These are phyloP conservation scores for Hemileccinum rubropunctum DNA, from an alignment of 768 basidiomycete genomes.

Conservation along the genomic window DNA sequence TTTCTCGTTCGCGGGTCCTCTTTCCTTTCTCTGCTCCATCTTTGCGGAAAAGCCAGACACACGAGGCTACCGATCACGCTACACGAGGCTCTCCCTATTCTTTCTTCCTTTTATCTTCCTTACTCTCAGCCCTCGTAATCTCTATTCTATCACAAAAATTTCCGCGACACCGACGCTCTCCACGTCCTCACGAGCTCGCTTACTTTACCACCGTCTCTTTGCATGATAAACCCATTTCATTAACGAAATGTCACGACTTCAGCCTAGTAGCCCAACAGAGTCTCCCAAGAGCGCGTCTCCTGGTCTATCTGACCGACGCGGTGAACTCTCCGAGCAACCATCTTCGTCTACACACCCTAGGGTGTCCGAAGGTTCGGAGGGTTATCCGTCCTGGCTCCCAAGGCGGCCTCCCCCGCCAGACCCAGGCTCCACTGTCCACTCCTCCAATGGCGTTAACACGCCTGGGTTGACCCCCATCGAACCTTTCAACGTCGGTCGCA, in stretches of 20 bases:
- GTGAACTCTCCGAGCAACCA: constrained; percentile 32
- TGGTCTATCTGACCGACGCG: constrained; percentile 27
- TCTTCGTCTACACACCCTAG: constrained; percentile 35
- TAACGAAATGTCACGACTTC: constrained; percentile 39
- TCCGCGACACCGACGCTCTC: constrained; percentile 33
- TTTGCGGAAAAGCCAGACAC: constrained; percentile 43
- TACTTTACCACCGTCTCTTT: constrained; percentile 25
- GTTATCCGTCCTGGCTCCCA: constrained; percentile 85
- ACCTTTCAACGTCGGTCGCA: constrained; percentile 53
- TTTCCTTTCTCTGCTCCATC: constrained; percentile 22
- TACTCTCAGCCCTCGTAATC: constrained; percentile 23
- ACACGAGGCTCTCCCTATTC: constrained; percentile 48
- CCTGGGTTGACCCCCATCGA: constrained; percentile 33
- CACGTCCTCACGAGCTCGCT: constrained; percentile 28
- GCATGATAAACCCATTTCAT: constrained; percentile 29
- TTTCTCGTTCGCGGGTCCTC: constrained; percentile 13
- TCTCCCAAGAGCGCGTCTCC: constrained; percentile 31
- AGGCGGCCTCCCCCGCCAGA: constrained; percentile 72
- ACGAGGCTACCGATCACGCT: constrained; percentile 45
- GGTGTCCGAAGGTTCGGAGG: constrained; percentile 49
- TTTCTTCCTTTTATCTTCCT: constrained; percentile 22
- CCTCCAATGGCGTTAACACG: constrained; percentile 43
- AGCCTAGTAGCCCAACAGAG: constrained; percentile 27
- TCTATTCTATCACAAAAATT: constrained; percentile 23
- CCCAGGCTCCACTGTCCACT: constrained; percentile 68